Percentiles rank a stretch among this genome's conserved stretches.
These are phyloP conservation scores for Cinchona pubescens DNA, from an alignment of 257 asterid genomes.

Conservation along the genomic window DNA sequence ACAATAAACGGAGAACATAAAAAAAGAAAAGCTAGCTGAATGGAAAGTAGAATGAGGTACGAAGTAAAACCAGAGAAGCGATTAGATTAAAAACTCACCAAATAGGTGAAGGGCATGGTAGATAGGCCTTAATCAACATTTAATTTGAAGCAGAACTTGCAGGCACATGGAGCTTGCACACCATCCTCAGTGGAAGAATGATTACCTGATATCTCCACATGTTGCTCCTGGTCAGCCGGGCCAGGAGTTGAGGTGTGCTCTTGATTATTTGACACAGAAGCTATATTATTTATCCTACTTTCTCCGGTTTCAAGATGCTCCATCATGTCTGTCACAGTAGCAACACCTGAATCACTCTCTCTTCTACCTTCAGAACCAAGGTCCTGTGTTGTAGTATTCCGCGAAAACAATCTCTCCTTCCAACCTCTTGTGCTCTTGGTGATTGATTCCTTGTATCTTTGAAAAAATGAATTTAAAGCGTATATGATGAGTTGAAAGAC, in stretches of 20 bases:
- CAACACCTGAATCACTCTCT: constrained; percentile 36
- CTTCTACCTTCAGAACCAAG: constrained; percentile 43
- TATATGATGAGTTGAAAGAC: not conserved
- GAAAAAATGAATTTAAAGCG: not conserved
- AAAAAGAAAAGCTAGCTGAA: not conserved
- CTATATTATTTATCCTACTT: constrained; percentile 31
- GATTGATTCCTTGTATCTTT: constrained; percentile 77
- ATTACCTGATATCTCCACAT: constrained; percentile 24
- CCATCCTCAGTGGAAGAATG: constrained; percentile 38
- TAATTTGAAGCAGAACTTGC: constrained; percentile 52
- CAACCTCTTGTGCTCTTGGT: constrained; percentile 89
- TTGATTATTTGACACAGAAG: constrained; percentile 34
- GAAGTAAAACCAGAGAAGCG: not conserved
- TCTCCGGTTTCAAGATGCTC: constrained; percentile 63
- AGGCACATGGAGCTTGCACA: constrained; percentile 44
- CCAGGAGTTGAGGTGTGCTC: constrained; percentile 30
- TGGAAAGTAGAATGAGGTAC: not conserved
- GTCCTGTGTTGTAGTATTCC: constrained; percentile 48
- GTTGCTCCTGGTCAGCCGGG: constrained; percentile 26
- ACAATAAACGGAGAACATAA: not conserved
- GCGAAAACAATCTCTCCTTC: constrained; percentile 89
- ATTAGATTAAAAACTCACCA: constrained; percentile 16
- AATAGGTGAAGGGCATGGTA: constrained; percentile 7
- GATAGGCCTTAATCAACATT: constrained; percentile 23
- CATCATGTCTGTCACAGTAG: constrained; percentile 52